Conservation (phyloP, 306 rosid species). For the Glycine latifolia region DNA sequence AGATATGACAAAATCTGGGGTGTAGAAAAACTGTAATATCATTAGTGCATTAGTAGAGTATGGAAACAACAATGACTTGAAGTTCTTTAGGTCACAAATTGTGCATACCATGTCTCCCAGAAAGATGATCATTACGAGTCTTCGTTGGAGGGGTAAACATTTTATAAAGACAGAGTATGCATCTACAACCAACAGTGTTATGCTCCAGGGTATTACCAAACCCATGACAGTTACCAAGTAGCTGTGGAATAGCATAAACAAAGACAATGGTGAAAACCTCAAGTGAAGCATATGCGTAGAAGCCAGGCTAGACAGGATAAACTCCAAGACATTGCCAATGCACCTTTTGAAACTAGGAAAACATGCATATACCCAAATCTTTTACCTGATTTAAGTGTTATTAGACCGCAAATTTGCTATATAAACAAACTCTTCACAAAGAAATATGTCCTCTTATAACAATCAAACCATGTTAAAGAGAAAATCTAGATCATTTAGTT, state of each 20-base stretch:
- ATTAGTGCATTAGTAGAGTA: constrained; percentile 35
- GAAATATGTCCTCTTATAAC: neutral
- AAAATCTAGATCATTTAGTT: constrained; percentile 7
- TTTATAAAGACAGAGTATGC: constrained; percentile 75
- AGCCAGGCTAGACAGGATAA: constrained; percentile 16
- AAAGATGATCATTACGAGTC: constrained; percentile 59
- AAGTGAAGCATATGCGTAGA: constrained; percentile 21
- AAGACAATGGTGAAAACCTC: neutral
- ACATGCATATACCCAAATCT: constrained; percentile 12
- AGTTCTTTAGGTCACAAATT: constrained; percentile 9
- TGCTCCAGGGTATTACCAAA: constrained; percentile 87
- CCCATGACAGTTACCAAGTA: constrained; percentile 92
- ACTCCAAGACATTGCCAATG: neutral
- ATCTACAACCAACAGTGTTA: constrained; percentile 74
- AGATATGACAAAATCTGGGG: constrained; percentile 77
- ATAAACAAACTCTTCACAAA: constrained; percentile 1
- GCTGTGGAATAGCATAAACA: constrained; percentile 58
- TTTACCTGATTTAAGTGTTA: neutral
- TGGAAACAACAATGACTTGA: constrained; percentile 14
- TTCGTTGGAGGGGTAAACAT: constrained; percentile 64
- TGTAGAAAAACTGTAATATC: constrained; percentile 13
- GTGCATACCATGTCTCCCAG: constrained; percentile 75
- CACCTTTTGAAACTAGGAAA: neutral
- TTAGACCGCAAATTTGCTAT: neutral
- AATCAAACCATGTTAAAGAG: constrained; percentile 28